Evolutionary conservation across 2,329 filamentous ascomycete species (phyloP), one percentile per base, ranked within the genome.

Genomic region (Aspergillus texensis): DNA sequence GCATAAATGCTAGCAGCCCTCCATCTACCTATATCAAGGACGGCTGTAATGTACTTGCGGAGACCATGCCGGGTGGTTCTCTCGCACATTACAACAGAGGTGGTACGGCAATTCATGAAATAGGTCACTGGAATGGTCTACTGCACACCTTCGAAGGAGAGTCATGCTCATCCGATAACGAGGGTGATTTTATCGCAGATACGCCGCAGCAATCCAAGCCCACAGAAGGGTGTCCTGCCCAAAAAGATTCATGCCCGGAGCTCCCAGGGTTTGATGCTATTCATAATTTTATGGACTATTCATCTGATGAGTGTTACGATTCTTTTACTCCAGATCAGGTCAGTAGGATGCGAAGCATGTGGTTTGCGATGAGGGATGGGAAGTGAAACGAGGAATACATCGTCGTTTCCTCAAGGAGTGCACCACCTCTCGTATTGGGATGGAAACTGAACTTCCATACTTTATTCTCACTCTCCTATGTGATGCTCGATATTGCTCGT

Each of bases 211-310:
- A 82, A 65, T 80, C 65, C 69, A 89, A 82, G 53, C 91, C 77
- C n/a, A 88, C 85, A n/a, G 80, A 83, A 65, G 84, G 84, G 1
- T 88, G 86, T 72, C 86, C 85, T 1, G 69, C 66, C 0, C 72
- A 69, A 3, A 86, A 86, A 74, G 79, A 84, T 68, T 83, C 78
- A 21, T 88, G 85, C 69, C 82, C 83, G 0, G 71, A 73, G 28
- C 73, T 74, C 28, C 73, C 77, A 12, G 83, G 82, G 0, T 59
- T 78, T 14, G 86, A 88, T 73, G 77, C 83, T 4, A 83, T 88
- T 60, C 82, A 85, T 64, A 86, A 88, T 70, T 87, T 83, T 68
- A 88, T 88, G 85, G 86, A 88, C 73, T 87, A 87, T 71, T 82
- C 80, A 5, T 81, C 77, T 9, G 85, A 87, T 77, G 80, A 78